phyloP scores from a whole-genome alignment of 306 rosid species.

The Gleditsia sinensis region DNA sequence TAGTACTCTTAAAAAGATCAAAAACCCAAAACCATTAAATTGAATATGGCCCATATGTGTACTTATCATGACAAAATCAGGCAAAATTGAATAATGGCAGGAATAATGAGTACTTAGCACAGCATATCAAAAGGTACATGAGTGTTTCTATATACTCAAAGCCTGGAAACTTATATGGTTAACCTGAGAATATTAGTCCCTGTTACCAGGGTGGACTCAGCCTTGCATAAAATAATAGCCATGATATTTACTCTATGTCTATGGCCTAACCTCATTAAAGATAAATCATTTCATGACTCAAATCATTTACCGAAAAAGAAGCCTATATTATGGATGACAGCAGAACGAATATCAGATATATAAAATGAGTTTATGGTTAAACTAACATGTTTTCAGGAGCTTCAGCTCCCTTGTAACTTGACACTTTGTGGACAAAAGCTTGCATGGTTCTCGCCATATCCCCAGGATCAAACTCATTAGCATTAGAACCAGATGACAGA shows the following conservation, averaged over 20 bases:
- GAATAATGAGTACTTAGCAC: not conserved
- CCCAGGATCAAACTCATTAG: slow-evolving; percentile 63
- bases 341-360: slow-evolving; percentile 18
- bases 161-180: not conserved
- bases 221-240: not conserved
- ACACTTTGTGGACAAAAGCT: slow-evolving; percentile 75
- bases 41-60: slow-evolving; percentile 18
- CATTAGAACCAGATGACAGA: slow-evolving; percentile 51
- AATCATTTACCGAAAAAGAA: not conserved
- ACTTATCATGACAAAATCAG: slow-evolving; percentile 13
- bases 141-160: not conserved
- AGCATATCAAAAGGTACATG: slow-evolving; percentile 13
- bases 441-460: slow-evolving; percentile 81
- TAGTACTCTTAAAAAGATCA: not conserved
- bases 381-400: slow-evolving; percentile 79
- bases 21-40: slow-evolving; percentile 7
- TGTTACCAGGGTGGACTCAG: slow-evolving; percentile 13
- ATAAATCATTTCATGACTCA: slow-evolving; percentile 18
- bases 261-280: slow-evolving; percentile 19
- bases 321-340: not conserved
- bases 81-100: not conserved
- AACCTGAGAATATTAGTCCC: slow-evolving; percentile 12
- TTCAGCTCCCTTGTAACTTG: slow-evolving; percentile 92
- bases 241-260: slow-evolving; percentile 20
- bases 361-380: slow-evolving; percentile 8